Percentiles rank a stretch among this genome's conserved stretches.
Evolutionary conservation across 164 flowering plant species (phyloP).

Genomic region (Piper betle): DNA sequence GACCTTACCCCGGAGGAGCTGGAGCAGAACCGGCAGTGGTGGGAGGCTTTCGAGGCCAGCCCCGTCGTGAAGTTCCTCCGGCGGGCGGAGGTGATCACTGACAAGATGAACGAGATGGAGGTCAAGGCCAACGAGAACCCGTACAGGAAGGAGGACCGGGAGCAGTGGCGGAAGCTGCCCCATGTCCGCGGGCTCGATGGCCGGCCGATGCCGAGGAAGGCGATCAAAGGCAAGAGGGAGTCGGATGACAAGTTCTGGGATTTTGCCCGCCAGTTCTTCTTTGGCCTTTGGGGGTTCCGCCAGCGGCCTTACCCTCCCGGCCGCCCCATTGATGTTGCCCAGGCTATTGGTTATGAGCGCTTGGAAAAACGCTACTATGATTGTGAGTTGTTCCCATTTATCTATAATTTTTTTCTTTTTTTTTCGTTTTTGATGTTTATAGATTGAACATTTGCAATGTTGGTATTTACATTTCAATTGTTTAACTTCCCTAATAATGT

Average conservation of each 20-base stretch:
- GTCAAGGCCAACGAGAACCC: slow-evolving; percentile 42
- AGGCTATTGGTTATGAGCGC: slow-evolving; percentile 80
- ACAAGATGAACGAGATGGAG: slow-evolving; percentile 45
- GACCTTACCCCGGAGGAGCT: slow-evolving; percentile 53
- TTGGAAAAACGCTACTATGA: slow-evolving; percentile 88
- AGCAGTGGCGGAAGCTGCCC: slow-evolving; percentile 61
- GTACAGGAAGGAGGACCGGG: slow-evolving; percentile 42
- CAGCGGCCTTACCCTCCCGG: slow-evolving; percentile 87
- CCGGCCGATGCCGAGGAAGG: slow-evolving; percentile 88
- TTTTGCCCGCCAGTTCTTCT: slow-evolving; percentile 69
- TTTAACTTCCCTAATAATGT: too few species aligned
- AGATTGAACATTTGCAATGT: too few species aligned
- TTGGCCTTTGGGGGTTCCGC: slow-evolving; percentile 86
- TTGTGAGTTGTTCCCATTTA: slow-evolving; percentile 39
- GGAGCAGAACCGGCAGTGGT: slow-evolving; percentile 44
- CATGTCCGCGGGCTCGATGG: slow-evolving; percentile 75
- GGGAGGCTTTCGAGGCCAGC: slow-evolving; percentile 36
- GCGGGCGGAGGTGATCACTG: slow-evolving; percentile 43
- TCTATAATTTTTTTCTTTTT: too few species aligned
- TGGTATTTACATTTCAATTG: too few species aligned
- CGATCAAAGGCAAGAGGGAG: slow-evolving; percentile 42
- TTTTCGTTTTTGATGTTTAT: background rate
- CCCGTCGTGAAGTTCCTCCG: slow-evolving; percentile 47
- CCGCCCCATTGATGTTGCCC: slow-evolving; percentile 77
- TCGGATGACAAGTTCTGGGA: slow-evolving; percentile 89